A percentile compares a stretch with the other conserved stretches of the same genome.
phyloP scores from a whole-genome alignment of 306 rosid genomes.

The Fragaria ananassa region DNA sequence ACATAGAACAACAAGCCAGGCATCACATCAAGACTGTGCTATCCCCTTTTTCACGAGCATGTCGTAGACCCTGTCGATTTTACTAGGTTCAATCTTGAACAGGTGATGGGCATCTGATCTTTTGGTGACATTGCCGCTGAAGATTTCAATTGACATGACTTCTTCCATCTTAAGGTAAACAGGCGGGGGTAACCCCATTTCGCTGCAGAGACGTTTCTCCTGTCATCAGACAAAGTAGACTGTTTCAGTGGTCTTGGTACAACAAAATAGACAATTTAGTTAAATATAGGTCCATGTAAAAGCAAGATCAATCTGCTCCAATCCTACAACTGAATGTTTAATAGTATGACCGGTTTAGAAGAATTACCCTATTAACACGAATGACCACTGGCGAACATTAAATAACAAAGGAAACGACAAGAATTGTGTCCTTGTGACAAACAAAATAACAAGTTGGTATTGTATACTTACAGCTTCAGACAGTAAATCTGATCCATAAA shows the following conservation, averaged over 20 bases:
- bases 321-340: neutral
- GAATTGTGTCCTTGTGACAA: neutral
- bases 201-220: constrained; percentile 81
- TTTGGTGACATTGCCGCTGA: constrained; percentile 51
- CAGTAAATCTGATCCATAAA: constrained; percentile 71
- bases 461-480: constrained; percentile 73
- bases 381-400: neutral
- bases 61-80: constrained; percentile 75
- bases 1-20: neutral
- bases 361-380: neutral
- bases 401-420: neutral
- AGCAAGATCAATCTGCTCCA: neutral
- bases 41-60: constrained; percentile 86
- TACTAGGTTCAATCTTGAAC: constrained; percentile 67
- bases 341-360: neutral
- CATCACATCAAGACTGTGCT: constrained; percentile 38
- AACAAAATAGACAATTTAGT: neutral
- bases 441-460: constrained; percentile 10
- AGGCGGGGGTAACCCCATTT: constrained; percentile 57
- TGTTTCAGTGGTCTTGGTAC: constrained; percentile 5
- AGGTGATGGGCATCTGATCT: constrained; percentile 76
- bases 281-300: neutral
- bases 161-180: constrained; percentile 73
- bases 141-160: constrained; percentile 55
- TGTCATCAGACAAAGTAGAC: constrained; percentile 30